Conservation (phyloP, 2,329 filamentous ascomycete genomes). For the Colletotrichum lindemuthianum region DNA sequence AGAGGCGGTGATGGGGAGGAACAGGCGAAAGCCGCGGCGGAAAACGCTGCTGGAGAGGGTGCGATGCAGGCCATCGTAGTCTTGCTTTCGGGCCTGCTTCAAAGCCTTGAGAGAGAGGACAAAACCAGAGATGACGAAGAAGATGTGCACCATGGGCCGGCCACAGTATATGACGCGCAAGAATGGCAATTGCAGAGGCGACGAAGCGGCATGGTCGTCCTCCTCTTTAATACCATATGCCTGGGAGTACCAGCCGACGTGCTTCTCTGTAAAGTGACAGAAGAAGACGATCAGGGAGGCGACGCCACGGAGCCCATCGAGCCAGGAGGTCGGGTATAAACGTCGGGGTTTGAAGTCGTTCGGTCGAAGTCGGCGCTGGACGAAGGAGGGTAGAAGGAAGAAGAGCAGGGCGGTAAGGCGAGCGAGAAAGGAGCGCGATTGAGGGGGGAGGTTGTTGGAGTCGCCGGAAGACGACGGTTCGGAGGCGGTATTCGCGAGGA, state of each 20-base stretch:
- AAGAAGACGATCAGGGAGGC: conserved; percentile 59
- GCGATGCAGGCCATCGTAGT: conserved; percentile 48
- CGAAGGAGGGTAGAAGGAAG: conserved; percentile 44
- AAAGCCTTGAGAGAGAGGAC: conserved; percentile 57
- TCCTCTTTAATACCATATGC: conserved; percentile 46
- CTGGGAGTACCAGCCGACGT: conserved; percentile 45
- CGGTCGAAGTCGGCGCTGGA: conserved; percentile 44
- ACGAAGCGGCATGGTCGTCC: conserved; percentile 45
- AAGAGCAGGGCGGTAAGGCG: conserved; percentile 36
- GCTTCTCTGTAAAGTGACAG: conserved; percentile 57
- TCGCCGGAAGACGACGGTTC: conserved; percentile 22
- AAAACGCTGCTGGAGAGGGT: conserved; percentile 58
- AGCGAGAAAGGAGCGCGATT: conserved; percentile 12
- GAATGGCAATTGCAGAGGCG: conserved; percentile 55
- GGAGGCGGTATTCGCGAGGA: conserved; percentile 19
- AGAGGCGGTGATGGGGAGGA: conserved; percentile 55
- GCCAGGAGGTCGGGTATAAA: conserved; percentile 55
- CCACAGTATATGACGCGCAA: conserved; percentile 55
- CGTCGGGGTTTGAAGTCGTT: conserved; percentile 36
- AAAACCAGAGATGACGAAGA: conserved; percentile 63
- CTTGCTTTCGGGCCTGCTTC: conserved; percentile 50
- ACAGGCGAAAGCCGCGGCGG: conserved; percentile 57
- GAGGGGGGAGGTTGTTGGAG: not conserved
- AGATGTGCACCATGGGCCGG: conserved; percentile 60
- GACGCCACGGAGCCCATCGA: conserved; percentile 61